Base-by-base conservation (phyloP, 768 basidiomycete genomes). In the Leucosporidium creatinivorum region DNA sequence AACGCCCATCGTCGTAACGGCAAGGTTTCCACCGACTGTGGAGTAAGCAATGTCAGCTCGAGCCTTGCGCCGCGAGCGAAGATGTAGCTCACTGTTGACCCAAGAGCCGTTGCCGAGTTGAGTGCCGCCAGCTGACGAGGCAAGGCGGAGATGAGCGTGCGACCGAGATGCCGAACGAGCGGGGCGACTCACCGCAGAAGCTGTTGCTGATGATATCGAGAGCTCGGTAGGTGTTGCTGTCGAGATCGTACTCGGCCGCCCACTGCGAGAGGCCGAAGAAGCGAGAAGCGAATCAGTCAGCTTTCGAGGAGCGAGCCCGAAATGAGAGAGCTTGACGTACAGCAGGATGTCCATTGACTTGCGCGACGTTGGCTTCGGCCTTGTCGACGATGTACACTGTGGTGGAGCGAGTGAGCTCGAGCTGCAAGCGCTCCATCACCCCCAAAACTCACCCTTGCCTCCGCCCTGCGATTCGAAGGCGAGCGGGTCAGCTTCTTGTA, bases 141-240 rank as follows among this genome's bases (percentile, higher is more conserved):
- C 39, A 17, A 17, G 3, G 39, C 6, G 39, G 39, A 15, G 13
- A 13, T 44, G 10, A 7, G 39, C 75, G 61, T 75, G 71, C 12
- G 67, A 70, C 13, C 33, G 73, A 60, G 12, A 65, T 8, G 28
- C 3, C 65, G 10, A 55, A 58, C 28, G 15, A 13, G 8, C 3
- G 8, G 39, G 13, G 39, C 39, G 39, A 44, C 39, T 44, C 39
- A 44, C 39, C 39, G 13, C 39, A 44, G 57, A 74, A 74, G 25
- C 66, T 31, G 79, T 93, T 92, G 18, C 88, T 88, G 54, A 84
- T 70, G 39, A 86, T 82, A 74, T 92, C 87, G 86, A 90, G 86
- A 1, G 88, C 73, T 21, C 87, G 83, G 63, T 85, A 86, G 2
- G 73, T 73, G 73, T 86, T 85, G 4, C 81, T 80, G 28, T 78